Evolutionary conservation across 768 basidiomycete species (phyloP), one percentile per base, ranked within the genome.

Genomic region (Tulasnella sp.): DNA sequence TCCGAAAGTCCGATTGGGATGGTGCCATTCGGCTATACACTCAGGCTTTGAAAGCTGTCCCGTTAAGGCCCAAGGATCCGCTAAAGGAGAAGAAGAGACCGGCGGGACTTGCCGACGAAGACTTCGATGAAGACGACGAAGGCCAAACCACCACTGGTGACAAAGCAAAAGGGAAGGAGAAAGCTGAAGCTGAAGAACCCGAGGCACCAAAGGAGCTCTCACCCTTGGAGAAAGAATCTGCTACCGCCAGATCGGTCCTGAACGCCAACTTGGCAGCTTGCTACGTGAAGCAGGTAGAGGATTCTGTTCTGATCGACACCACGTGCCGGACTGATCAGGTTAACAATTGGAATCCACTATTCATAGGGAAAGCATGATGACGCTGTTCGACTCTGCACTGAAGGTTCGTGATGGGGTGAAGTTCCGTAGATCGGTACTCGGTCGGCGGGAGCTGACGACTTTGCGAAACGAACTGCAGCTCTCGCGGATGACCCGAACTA

Each of bases 241-340:
- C 86, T 16, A 90, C 90, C 81, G 86, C 88, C 35, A 88, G 93
- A 75, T 90, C 94, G 40, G 86, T 93, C 20, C 83, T 96, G 80
- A 89, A 93, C 82, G 91, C 92, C n/a, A 98, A 98, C 82, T 90
- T 97, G 51, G 95, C 88, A 0, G 96, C 95, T 74, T 96, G 95
- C 81, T 86, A 91, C 82, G 87, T 93, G 6, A 93, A 94, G 82
- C 84, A 93, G 84, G 95, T 44, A 44, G 11, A 15, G 44, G 44
- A 13, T 93, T 81, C 82, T 91, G 77, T 32, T 57, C 11, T 44
- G 10, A 73, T 37, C 72, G n/a, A 1, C 69, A 57, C 42, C 3
- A 23, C 46, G 26, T 23, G 35, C 16, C 3, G 6, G 71, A n/a
- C 46, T 40, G 71, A 73, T 23, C 5, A 35, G 11, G 7, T 26